These are phyloP conservation scores for Mrakia blollopis DNA, from an alignment of 768 basidiomycete genomes.

Conservation along the genomic window DNA sequence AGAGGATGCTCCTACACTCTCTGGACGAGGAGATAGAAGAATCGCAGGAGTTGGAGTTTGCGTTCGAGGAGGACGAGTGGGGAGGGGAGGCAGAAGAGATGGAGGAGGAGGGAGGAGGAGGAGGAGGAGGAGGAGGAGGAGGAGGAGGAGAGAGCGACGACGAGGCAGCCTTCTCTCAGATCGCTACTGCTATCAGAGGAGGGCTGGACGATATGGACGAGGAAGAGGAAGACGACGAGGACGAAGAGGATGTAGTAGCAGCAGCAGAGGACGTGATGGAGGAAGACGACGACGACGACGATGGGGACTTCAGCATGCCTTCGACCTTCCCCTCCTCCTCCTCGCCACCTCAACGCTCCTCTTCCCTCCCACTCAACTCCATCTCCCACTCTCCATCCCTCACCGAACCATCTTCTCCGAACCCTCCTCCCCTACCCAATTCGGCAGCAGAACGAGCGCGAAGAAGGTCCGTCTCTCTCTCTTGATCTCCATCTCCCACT, in stretches of 20 bases:
- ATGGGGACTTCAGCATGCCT: not conserved
- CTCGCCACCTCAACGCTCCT: not conserved
- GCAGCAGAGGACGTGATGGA: not conserved
- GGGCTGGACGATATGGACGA: not conserved
- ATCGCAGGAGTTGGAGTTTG: not conserved
- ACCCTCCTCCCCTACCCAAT: not conserved
- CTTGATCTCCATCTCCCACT: not conserved
- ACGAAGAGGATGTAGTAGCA: not conserved
- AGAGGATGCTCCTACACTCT: conserved; percentile 7
- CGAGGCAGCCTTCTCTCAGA: not conserved
- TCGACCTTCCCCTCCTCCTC: not conserved
- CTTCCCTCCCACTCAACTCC: not conserved
- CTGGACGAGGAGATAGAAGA: conserved; percentile 3
- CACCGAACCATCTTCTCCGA: not conserved
- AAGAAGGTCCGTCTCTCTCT: not conserved
- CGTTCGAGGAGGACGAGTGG: not conserved
- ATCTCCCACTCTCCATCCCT: not conserved
- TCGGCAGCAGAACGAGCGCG: not conserved
- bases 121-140: not conserved
- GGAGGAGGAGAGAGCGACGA: not conserved
- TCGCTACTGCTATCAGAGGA: not conserved
- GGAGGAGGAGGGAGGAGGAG: not conserved
- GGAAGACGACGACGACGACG: not conserved
- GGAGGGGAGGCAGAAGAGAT: not conserved
- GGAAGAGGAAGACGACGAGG: not conserved